phyloP scores from a whole-genome alignment of 495 filamentous ascomycete species.

The Xylaria scruposa region DNA sequence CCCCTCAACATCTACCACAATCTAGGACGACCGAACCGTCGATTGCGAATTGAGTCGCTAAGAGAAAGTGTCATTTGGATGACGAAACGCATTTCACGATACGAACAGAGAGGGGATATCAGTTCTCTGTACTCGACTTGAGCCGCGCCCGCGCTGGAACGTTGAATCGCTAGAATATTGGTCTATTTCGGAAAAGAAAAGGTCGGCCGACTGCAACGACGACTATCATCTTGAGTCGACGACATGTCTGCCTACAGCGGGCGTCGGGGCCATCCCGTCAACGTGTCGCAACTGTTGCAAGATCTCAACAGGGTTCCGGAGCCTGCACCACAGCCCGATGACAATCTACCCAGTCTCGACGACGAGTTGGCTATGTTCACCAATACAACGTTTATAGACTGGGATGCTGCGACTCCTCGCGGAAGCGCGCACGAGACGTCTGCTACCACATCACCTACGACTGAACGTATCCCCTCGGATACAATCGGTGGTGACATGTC shows the following conservation, averaged over 20 bases:
- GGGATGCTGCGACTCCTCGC: slow-evolving; percentile 65
- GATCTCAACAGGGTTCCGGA: slow-evolving; percentile 78
- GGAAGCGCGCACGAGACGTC: slow-evolving; percentile 40
- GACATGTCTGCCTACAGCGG: slow-evolving; percentile 58
- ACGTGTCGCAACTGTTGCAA: slow-evolving; percentile 87
- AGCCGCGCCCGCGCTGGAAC: neutral
- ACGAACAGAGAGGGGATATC: neutral
- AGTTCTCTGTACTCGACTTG: neutral
- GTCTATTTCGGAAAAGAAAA: neutral
- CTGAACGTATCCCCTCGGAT: slow-evolving; percentile 43
- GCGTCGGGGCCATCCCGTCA: slow-evolving; percentile 68
- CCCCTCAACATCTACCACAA: slow-evolving; percentile 1
- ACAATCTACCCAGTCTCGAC: slow-evolving; percentile 63
- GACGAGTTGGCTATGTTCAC: slow-evolving; percentile 88
- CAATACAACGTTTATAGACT: slow-evolving; percentile 93
- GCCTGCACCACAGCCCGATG: slow-evolving; percentile 67
- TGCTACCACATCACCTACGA: slow-evolving; percentile 42
- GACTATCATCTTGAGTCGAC: slow-evolving; percentile 1
- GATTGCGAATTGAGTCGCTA: neutral
- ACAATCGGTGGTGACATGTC: slow-evolving; percentile 45
- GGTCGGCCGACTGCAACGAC: neutral
- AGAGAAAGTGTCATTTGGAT: slow-evolving; percentile 2
- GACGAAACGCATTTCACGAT: neutral
- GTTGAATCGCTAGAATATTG: neutral
- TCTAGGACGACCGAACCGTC: neutral